Base-by-base conservation (phyloP, 148 eudicot genomes). In the Simmondsia chinensis region DNA sequence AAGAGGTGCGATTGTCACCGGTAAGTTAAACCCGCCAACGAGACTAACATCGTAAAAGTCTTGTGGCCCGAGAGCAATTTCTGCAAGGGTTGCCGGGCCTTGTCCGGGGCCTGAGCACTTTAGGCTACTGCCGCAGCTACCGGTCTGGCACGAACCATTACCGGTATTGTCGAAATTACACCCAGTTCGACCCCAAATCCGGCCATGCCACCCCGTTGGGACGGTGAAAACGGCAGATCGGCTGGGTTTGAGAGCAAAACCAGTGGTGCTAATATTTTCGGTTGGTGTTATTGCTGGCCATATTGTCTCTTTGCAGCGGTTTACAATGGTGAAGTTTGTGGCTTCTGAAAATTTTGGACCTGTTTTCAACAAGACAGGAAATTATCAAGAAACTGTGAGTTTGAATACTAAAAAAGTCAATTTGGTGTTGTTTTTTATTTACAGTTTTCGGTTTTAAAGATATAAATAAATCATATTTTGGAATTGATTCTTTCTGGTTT, bases 11-110 rank as follows among this genome's bases (percentile, higher is more conserved):
- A 61, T 53, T 6, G 30, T 39, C 9, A 71, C 8, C 2, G 71
- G 77, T 39, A 68, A 23, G 46, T 68, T 60, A 63, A 76, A 72
- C 0, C 75, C 69, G 37, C 48, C 57, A 10, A 72, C 68, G 4
- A 72, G 61, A 64, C 70, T 65, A 27, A 69, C 75, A 37, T 65
- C 72, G 44, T 68, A 61, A 39, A 46, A 64, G 49, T 60, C 68
- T 0, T 33, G 27, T 8, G 49, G 43, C 13, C 71, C 74, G 10
- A 64, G 52, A 21, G 64, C 27, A 37, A 76, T 71, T 34, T 66
- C 76, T 20, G 71, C 71, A 29, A 64, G 27, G 4, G 66, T 45
- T 10, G 61, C 63, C 0, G 75, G 64, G 6, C 66, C 65, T 9
- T 46, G 4, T 5, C 67, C 65, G 4, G 75, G 59, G 10, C 49